Evolutionary conservation across 139 green algal genomes (phyloP).

Genomic region (Edaphochlamys debaryana): DNA sequence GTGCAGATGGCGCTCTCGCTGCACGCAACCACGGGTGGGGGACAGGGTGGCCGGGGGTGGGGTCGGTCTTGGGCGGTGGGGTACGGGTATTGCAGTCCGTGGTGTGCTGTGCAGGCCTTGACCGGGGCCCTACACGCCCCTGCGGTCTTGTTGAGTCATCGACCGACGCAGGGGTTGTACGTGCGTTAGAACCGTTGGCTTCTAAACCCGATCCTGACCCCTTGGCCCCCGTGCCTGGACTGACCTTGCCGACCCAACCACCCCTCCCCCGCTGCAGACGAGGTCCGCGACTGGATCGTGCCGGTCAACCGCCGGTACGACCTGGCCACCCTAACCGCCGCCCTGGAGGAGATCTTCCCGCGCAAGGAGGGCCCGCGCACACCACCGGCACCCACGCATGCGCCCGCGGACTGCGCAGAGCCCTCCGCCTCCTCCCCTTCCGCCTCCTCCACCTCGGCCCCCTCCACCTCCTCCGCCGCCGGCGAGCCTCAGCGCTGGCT

Average conservation of each 20-base stretch:
- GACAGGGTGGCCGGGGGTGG: too few species aligned
- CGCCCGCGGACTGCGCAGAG: not conserved
- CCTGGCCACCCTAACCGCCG: conserved; percentile 51
- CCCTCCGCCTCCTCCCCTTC: not conserved
- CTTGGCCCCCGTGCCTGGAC: too few species aligned
- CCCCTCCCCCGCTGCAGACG: conserved; percentile 6
- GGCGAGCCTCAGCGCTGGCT: not conserved
- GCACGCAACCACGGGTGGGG: conserved; percentile 90
- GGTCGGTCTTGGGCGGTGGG: too few species aligned
- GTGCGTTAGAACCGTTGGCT: too few species aligned
- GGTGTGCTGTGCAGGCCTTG: too few species aligned
- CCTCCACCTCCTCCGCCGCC: not conserved
- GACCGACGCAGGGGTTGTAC: too few species aligned
- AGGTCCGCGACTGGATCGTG: conserved; percentile 84
- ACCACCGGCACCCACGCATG: not conserved
- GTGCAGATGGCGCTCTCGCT: conserved; percentile 88
- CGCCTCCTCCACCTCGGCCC: not conserved
- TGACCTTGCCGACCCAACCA: not conserved
- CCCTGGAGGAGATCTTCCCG: conserved; percentile 46
- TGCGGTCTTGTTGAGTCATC: too few species aligned
- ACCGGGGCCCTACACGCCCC: too few species aligned
- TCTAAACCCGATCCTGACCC: too few species aligned
- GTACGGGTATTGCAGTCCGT: too few species aligned
- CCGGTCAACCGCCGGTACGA: conserved; percentile 86
- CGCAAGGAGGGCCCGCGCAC: not conserved